Conservation (phyloP, 164 flowering plant genomes). For the Warburgia ugandensis region DNA sequence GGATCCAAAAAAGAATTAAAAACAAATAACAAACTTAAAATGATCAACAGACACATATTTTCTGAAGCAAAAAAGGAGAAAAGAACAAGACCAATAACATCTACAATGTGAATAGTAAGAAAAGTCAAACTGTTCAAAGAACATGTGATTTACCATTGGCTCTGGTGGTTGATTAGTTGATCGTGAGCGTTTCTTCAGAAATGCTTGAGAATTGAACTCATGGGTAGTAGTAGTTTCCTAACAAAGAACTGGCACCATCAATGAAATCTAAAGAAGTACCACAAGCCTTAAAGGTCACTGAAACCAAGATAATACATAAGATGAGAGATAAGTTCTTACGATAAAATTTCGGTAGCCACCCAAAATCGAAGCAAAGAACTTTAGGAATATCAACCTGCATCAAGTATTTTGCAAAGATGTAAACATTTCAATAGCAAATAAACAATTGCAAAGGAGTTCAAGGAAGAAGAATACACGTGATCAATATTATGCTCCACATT, state of each 20-base stretch:
- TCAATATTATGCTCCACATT: neutral
- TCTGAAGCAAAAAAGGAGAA: neutral
- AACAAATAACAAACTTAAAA: neutral
- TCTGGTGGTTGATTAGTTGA: slow-evolving; percentile 83
- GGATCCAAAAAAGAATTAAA: too few species aligned
- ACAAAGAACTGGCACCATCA: slow-evolving; percentile 2
- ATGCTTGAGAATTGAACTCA: slow-evolving; percentile 84
- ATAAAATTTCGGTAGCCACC: slow-evolving; percentile 97
- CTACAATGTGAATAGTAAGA: too few species aligned
- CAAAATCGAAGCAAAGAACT: slow-evolving; percentile 84
- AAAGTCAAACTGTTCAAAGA: too few species aligned
- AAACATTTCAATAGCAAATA: slow-evolving; percentile 1
- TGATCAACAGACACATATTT: neutral
- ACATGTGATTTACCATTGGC: slow-evolving; percentile 54
- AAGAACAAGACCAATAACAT: neutral
- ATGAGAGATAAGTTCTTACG: slow-evolving; percentile 43
- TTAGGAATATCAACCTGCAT: slow-evolving; percentile 87
- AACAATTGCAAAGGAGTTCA: neutral
- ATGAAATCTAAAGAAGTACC: neutral
- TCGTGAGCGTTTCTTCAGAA: slow-evolving; percentile 87
- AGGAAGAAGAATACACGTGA: neutral
- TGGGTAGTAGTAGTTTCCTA: slow-evolving; percentile 78
- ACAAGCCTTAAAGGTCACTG: too few species aligned
- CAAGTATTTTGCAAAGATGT: slow-evolving; percentile 1
- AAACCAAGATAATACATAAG: too few species aligned